Evolutionary conservation across 2,329 filamentous ascomycete species (phyloP), one percentile per base, ranked within the genome.

Genomic region (Fusarium coicis): DNA sequence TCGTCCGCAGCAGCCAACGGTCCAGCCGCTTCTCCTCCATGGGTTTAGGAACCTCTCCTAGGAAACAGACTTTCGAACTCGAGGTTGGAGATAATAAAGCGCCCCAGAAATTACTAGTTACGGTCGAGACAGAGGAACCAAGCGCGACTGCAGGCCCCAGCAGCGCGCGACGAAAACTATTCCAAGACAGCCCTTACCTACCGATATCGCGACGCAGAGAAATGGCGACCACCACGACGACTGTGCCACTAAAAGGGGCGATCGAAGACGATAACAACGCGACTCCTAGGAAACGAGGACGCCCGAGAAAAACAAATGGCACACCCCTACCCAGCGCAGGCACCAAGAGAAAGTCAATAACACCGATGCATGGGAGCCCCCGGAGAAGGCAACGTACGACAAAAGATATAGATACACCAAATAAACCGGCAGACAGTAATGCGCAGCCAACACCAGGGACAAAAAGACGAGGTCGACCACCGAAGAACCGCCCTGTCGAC

Each of bases 61-160:
- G 87, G 54, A 90, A 88, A 80, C 87, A 86, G 76, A 88, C 83
- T 49, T 89, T 89, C 70, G 85, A 89, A 78, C 84, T 90, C 39
- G 87, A 89, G 70, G 86, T 88, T 32, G 87, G 88, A 52, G 81
- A 86, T 73, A 82, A 83, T 42, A 78, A 78, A 50, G 84, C 87
- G 52, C 87, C 88, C 6, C 87, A 89, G 77, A 85, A 83, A 64
- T 82, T 90, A 47, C 81, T 84, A 49, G 87, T 89, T 58, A 90
- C 88, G 15, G 87, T 89, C 58, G 87, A 90, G 78, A 85, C 87
- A 5, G 85, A 86, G 2, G 75, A 81, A 57, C 76, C 81, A 63
- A 80, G 81, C 53, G 74, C 80, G 59, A 81, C 82, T 44, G 70
- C 80, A 75, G 72, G 81, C 65, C 54, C 78, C 78, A 64, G 75